Evolutionary conservation across 495 filamentous ascomycete species (phyloP).

Genomic region (Lasiosphaeriaceae sp.): DNA sequence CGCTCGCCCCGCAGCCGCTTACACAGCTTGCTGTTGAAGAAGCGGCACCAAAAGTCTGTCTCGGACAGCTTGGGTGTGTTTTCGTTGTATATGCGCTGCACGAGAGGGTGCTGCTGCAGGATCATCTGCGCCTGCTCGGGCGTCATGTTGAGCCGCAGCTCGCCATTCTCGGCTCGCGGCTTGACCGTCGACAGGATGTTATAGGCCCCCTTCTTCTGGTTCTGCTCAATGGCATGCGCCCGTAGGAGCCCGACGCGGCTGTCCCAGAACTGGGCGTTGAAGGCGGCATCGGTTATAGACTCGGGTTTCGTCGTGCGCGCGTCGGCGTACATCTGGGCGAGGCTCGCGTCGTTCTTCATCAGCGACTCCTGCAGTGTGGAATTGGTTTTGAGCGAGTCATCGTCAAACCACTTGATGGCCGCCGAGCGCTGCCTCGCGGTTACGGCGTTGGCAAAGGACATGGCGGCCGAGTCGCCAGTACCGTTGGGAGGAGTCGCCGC

Average conservation of each 20-base stretch:
- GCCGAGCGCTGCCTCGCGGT: conserved; percentile 39
- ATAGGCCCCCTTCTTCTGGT: conserved; percentile 80
- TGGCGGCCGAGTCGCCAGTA: conserved; percentile 35
- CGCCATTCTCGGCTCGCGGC: conserved; percentile 70
- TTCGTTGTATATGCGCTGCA: conserved; percentile 88
- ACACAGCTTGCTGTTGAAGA: conserved; percentile 83
- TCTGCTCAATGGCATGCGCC: conserved; percentile 82
- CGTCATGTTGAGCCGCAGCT: conserved; percentile 75
- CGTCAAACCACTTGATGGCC: conserved; percentile 66
- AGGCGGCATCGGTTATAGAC: conserved; percentile 68
- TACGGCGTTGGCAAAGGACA: conserved; percentile 45
- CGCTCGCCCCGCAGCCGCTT: conserved; percentile 91
- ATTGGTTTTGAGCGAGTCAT: conserved; percentile 66
- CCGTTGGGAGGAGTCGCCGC: conserved; percentile 27
- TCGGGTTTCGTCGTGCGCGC: conserved; percentile 73
- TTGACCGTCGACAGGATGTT: conserved; percentile 92
- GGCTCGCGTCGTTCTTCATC: conserved; percentile 65
- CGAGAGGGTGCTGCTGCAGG: conserved; percentile 86
- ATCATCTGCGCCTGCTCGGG: conserved; percentile 92
- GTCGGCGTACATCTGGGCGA: conserved; percentile 79
- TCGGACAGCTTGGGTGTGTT: conserved; percentile 81
- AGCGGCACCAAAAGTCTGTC: conserved; percentile 82
- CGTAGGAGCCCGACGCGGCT: conserved; percentile 77
- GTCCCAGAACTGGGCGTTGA: conserved; percentile 91
- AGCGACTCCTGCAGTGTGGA: conserved; percentile 80